Conservation (phyloP, 257 asterid genomes). For the Cordia subcordata region DNA sequence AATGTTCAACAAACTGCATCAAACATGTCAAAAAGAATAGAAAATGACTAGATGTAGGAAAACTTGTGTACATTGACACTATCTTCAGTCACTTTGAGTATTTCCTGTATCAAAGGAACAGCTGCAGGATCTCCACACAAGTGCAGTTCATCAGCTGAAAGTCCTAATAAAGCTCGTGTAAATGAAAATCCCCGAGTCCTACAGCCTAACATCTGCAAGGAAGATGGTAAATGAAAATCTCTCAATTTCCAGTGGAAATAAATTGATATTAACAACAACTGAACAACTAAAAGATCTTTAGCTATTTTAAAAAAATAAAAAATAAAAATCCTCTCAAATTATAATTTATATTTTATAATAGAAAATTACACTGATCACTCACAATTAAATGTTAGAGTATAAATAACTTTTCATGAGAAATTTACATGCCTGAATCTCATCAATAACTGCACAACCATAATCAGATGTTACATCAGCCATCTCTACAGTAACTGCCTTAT, state of each 20-base stretch:
- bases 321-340: too few species aligned
- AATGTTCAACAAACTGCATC: neutral
- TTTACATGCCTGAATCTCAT: constrained; percentile 80
- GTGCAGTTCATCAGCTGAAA: constrained; percentile 90
- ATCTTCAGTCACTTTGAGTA: constrained; percentile 86
- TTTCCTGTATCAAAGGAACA: constrained; percentile 76
- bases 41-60: constrained; percentile 2
- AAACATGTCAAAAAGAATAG: neutral
- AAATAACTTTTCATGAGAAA: neutral
- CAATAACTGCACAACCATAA: constrained; percentile 85
- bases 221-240: constrained; percentile 9
- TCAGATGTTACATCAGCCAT: constrained; percentile 76
- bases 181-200: constrained; percentile 81
- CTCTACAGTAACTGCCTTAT: constrained; percentile 87
- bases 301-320: too few species aligned
- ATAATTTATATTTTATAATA: too few species aligned
- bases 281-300: too few species aligned
- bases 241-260: neutral
- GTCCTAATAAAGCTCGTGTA: constrained; percentile 91
- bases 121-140: constrained; percentile 96
- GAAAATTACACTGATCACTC: neutral
- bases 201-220: constrained; percentile 78
- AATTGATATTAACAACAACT: too few species aligned
- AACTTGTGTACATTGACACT: constrained; percentile 43
- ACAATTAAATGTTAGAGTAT: neutral